These are phyloP conservation scores for Mortierella sp. DNA, from an alignment of 371 early-diverging fungal species.

Conservation along the genomic window DNA sequence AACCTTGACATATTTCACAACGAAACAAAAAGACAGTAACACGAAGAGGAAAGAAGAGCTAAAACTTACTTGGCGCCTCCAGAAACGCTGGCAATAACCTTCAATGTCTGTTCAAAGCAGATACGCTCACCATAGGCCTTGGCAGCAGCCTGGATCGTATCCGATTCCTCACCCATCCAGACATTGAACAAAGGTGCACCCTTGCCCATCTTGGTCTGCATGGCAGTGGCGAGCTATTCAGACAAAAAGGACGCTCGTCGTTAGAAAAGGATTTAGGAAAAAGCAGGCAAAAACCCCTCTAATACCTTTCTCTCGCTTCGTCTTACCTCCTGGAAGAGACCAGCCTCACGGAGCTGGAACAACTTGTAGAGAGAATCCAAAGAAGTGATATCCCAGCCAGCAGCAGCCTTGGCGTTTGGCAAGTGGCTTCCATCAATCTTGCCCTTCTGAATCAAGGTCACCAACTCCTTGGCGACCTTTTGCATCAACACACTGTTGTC, in stretches of 20 bases:
- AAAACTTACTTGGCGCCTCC: constrained; percentile 44
- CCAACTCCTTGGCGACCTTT: constrained; percentile 78
- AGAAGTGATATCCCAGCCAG: constrained; percentile 56
- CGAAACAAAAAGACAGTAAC: neutral
- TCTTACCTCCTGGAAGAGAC: constrained; percentile 59
- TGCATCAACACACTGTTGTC: constrained; percentile 78
- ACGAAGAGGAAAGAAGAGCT: neutral
- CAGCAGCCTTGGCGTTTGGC: constrained; percentile 47
- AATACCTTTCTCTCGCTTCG: neutral
- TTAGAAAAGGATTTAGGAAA: neutral
- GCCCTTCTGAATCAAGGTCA: constrained; percentile 63
- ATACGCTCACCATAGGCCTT: constrained; percentile 74
- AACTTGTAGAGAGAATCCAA: constrained; percentile 59
- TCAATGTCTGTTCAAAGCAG: constrained; percentile 62
- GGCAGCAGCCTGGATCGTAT: constrained; percentile 70
- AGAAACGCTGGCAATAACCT: constrained; percentile 38
- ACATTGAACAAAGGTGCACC: constrained; percentile 68
- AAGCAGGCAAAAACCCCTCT: neutral
- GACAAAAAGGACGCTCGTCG: neutral
- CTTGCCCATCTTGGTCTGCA: constrained; percentile 63
- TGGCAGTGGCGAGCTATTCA: constrained; percentile 54
- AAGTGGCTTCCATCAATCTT: constrained; percentile 51
- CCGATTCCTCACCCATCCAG: constrained; percentile 79
- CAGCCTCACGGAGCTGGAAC: constrained; percentile 60
- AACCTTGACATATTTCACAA: too few relatives aligned